Evolutionary conservation across 2,329 filamentous ascomycete species (phyloP).

Genomic region (Aspergillus sp.): DNA sequence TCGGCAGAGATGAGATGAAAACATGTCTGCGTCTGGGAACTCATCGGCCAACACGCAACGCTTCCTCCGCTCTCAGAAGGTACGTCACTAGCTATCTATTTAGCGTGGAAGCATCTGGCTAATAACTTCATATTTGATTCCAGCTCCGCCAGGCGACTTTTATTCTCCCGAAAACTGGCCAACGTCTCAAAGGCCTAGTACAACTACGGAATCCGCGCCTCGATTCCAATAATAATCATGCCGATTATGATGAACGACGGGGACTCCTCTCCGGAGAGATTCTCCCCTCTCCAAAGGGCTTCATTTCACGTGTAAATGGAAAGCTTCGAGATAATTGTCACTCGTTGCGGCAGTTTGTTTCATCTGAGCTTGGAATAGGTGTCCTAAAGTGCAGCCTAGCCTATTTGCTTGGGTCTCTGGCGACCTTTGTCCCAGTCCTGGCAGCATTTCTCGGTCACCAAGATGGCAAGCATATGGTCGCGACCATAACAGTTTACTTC

Average conservation of each 20-base stretch:
- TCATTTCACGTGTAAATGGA: slow-evolving; percentile 19
- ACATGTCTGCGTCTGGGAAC: slow-evolving; percentile 30
- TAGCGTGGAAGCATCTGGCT: neutral
- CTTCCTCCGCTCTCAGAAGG: slow-evolving; percentile 35
- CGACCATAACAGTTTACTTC: slow-evolving; percentile 92
- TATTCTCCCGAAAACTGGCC: slow-evolving; percentile 81
- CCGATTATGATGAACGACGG: slow-evolving; percentile 38
- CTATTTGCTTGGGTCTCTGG: slow-evolving; percentile 81
- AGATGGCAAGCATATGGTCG: slow-evolving; percentile 91
- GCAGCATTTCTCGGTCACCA: slow-evolving; percentile 74
- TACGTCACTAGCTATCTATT: slow-evolving; percentile 15
- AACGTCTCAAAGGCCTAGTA: slow-evolving; percentile 77
- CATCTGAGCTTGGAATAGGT: slow-evolving; percentile 72
- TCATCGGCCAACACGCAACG: slow-evolving; percentile 32
- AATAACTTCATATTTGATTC: slow-evolving; percentile 6
- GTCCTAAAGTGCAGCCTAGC: slow-evolving; percentile 90
- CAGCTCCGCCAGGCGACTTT: slow-evolving; percentile 81
- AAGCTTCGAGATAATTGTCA: slow-evolving; percentile 37
- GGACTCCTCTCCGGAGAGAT: slow-evolving; percentile 33
- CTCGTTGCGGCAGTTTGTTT: slow-evolving; percentile 59
- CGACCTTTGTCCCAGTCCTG: slow-evolving; percentile 75
- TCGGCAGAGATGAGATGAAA: slow-evolving; percentile 22
- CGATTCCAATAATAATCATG: slow-evolving; percentile 27
- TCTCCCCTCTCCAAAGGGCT: slow-evolving; percentile 13
- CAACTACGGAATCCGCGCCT: slow-evolving; percentile 63